Conservation (phyloP, 192 early-diverging fungal genomes). For the Thamnidium elegans region DNA sequence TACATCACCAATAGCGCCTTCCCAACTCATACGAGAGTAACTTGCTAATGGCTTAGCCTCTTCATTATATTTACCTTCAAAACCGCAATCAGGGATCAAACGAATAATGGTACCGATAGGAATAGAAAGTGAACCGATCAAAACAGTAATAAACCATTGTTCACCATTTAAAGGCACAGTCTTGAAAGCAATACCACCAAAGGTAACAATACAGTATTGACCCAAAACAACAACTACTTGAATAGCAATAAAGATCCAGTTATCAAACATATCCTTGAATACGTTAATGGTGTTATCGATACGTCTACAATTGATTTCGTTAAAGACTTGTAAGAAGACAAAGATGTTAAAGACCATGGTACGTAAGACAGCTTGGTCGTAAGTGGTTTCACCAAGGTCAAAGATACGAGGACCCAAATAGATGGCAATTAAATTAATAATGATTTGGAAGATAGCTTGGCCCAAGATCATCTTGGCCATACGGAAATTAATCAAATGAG, state of each 20-base stretch:
- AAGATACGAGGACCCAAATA: conserved; percentile 57
- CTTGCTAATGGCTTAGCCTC: conserved; percentile 33
- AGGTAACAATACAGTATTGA: conserved; percentile 85
- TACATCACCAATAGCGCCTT: conserved; percentile 38
- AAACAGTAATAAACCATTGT: conserved; percentile 81
- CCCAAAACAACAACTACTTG: conserved; percentile 66
- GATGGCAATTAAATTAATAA: conserved; percentile 63
- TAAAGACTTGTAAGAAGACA: conserved; percentile 93
- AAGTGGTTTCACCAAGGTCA: conserved; percentile 40
- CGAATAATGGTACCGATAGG: conserved; percentile 80
- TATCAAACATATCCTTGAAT: conserved; percentile 79
- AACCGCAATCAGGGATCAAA: conserved; percentile 68
- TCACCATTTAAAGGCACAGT: conserved; percentile 57
- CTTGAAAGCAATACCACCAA: conserved; percentile 88
- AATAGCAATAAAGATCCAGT: conserved; percentile 80
- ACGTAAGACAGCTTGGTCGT: conserved; percentile 49
- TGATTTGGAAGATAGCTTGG: conserved; percentile 88
- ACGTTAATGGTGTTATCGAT: conserved; percentile 82
- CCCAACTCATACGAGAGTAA: conserved; percentile 38
- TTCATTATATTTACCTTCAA: conserved; percentile 36
- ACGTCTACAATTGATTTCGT: conserved; percentile 88
- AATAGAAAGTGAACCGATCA: conserved; percentile 76
- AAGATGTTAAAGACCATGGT: conserved; percentile 92
- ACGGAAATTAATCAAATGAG: conserved; percentile 76
- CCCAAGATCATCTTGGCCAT: conserved; percentile 93